A percentile compares a stretch with the other conserved stretches of the same genome.
Evolutionary conservation across 805 yeast genomes (phyloP).

Genomic region (Barnettozyma populi): DNA sequence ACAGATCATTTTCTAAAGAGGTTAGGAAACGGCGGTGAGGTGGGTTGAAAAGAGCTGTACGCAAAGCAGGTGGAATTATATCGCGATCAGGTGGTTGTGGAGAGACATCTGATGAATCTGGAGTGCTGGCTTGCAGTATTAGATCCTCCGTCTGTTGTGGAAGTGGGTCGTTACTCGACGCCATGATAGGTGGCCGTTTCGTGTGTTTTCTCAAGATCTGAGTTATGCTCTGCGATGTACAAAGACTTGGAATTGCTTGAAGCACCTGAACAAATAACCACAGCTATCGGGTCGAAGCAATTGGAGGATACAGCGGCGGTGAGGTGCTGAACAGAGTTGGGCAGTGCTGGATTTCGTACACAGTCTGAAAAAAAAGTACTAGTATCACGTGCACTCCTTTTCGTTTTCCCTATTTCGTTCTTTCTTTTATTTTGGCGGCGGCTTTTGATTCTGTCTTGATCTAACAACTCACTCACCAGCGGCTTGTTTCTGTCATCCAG

Average conservation of each 20-base stretch:
- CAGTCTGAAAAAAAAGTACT: neutral
- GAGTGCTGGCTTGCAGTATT: neutral
- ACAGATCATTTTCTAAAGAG: constrained; percentile 42
- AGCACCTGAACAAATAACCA: neutral
- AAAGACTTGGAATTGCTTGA: neutral
- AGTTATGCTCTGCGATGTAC: neutral
- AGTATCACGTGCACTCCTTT: neutral
- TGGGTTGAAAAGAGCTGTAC: constrained; percentile 36
- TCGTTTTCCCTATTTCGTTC: no score
- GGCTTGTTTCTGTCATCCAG: neutral
- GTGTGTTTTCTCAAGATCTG: neutral
- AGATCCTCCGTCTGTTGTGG: neutral
- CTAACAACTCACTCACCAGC: neutral
- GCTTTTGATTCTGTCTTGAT: neutral
- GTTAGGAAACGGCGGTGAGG: constrained; percentile 47
- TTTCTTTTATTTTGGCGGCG: neutral
- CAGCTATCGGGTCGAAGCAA: neutral
- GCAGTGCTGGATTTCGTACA: neutral
- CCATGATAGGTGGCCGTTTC: neutral
- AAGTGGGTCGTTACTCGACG: neutral
- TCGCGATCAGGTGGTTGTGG: neutral
- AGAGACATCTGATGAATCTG: neutral
- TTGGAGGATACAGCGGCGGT: neutral
- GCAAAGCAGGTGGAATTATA: constrained; percentile 25
- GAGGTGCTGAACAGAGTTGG: no score